Percentiles rank a stretch among this genome's conserved stretches.
Conservation (phyloP, 2,329 filamentous ascomycete genomes). For the Verticillium longisporum region DNA sequence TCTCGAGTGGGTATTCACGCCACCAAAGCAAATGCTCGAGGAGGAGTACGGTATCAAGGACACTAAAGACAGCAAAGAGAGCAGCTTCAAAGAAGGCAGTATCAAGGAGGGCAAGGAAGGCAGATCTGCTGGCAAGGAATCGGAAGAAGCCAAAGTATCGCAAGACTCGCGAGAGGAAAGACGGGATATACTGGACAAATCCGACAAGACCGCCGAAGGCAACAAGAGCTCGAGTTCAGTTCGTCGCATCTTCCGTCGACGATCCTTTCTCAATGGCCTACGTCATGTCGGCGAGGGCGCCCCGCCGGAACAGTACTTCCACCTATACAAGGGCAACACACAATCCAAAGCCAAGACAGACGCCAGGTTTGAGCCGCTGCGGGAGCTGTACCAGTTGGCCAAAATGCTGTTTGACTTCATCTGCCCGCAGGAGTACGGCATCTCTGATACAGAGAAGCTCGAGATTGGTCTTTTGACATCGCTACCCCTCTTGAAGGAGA, state of each 20-base stretch:
- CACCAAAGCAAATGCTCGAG: slow-evolving; percentile 69
- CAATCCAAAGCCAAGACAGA: slow-evolving; percentile 75
- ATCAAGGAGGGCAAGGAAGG: slow-evolving; percentile 31
- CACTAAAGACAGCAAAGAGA: slow-evolving; percentile 14
- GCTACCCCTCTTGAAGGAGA: slow-evolving; percentile 87
- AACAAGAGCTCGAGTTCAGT: slow-evolving; percentile 22
- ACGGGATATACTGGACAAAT: slow-evolving; percentile 23
- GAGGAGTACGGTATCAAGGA: slow-evolving; percentile 52
- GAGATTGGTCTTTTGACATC: slow-evolving; percentile 95
- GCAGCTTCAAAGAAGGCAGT: slow-evolving; percentile 14
- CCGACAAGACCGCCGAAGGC: slow-evolving; percentile 26
- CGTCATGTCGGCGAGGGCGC: slow-evolving; percentile 47
- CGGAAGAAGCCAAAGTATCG: slow-evolving; percentile 29
- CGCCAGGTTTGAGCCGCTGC: slow-evolving; percentile 75
- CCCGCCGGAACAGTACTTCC: slow-evolving; percentile 72
- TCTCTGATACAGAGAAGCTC: slow-evolving; percentile 92
- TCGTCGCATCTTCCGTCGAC: slow-evolving; percentile 50
- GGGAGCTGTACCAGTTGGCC: slow-evolving; percentile 86
- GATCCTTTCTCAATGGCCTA: slow-evolving; percentile 51
- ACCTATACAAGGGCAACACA: slow-evolving; percentile 73
- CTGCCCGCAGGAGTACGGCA: slow-evolving; percentile 96
- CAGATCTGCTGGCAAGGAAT: slow-evolving; percentile 27
- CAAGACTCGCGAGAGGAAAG: slow-evolving; percentile 28
- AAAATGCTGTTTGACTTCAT: slow-evolving; percentile 98
- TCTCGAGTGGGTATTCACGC: slow-evolving; percentile 95